These are phyloP conservation scores for Phytopythium montanum DNA, from an alignment of 352 stramenopile species.

Conservation along the genomic window DNA sequence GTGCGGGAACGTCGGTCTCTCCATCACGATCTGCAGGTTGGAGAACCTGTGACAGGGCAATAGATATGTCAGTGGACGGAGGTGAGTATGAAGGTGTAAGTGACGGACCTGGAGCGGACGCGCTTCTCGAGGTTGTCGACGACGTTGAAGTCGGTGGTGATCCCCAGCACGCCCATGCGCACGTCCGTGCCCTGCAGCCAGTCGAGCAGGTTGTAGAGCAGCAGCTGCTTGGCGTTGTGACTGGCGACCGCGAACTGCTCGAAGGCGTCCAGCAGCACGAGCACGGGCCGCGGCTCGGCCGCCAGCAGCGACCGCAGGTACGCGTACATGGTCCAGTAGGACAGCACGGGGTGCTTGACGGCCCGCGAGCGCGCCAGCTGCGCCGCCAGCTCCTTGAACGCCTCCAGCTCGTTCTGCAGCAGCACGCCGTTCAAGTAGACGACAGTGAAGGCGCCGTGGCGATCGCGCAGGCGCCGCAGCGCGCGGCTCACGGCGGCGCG, in stretches of 20 bases:
- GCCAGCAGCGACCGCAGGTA: conserved; percentile 70
- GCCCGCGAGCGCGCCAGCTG: conserved; percentile 52
- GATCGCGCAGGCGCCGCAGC: conserved; percentile 42
- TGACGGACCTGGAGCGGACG: conserved; percentile 56
- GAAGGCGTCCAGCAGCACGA: conserved; percentile 72
- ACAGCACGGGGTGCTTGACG: conserved; percentile 68
- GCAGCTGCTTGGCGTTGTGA: conserved; percentile 65
- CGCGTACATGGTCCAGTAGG: conserved; percentile 85
- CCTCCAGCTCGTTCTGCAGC: conserved; percentile 80
- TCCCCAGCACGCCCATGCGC: conserved; percentile 75
- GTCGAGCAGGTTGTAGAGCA: conserved; percentile 84
- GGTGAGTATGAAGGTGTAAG: too few species aligned
- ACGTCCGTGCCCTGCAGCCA: conserved; percentile 81
- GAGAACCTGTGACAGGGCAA: conserved; percentile 47
- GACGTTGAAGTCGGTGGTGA: conserved; percentile 79
- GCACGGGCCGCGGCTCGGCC: conserved; percentile 42
- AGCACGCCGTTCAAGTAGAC: conserved; percentile 80
- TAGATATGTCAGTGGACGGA: neutral
- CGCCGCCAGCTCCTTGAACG: conserved; percentile 78
- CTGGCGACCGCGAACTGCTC: conserved; percentile 71
- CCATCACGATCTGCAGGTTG: conserved; percentile 74
- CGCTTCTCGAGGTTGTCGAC: conserved; percentile 81
- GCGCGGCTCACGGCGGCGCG: conserved; percentile 49
- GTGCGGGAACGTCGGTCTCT: conserved; percentile 47
- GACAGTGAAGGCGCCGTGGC: conserved; percentile 38